Conservation (phyloP, 352 stramenopile genomes). For the Thalassiosira hispida region DNA sequence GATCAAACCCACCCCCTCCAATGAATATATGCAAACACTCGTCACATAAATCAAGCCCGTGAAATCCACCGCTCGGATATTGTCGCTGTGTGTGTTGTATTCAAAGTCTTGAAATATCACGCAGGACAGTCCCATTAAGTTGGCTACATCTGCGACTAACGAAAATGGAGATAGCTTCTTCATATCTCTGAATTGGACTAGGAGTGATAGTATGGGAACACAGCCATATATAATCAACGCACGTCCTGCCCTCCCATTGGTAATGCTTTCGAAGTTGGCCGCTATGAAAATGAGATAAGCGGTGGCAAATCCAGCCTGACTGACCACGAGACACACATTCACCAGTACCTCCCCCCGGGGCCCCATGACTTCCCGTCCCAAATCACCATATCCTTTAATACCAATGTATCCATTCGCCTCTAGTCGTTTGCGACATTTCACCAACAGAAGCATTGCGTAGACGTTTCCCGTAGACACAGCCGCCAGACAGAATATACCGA, state of each 20-base stretch:
- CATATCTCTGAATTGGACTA: constrained; percentile 90
- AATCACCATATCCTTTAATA: constrained; percentile 87
- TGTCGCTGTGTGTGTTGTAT: constrained; percentile 79
- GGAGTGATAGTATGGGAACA: constrained; percentile 78
- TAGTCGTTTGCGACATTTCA: constrained; percentile 62
- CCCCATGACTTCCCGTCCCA: constrained; percentile 87
- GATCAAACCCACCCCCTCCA: constrained; percentile 90
- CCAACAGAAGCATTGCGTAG: constrained; percentile 81
- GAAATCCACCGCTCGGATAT: constrained; percentile 82
- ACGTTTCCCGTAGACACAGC: constrained; percentile 66
- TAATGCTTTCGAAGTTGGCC: constrained; percentile 87
- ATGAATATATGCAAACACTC: constrained; percentile 90
- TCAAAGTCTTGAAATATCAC: constrained; percentile 88
- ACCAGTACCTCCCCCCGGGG: constrained; percentile 83
- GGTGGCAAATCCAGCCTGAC: constrained; percentile 89
- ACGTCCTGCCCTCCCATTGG: constrained; percentile 72
- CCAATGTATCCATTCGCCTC: constrained; percentile 40
- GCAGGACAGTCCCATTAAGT: constrained; percentile 87
- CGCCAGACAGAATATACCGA: constrained; percentile 62
- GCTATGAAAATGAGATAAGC: constrained; percentile 93
- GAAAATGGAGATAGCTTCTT: constrained; percentile 89
- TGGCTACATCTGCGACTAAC: constrained; percentile 90
- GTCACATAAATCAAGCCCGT: constrained; percentile 89
- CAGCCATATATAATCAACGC: constrained; percentile 59
- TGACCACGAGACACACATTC: constrained; percentile 88